Base-by-base conservation (phyloP, 1,284 basidiomycete genomes). In the Heterobasidion occidentale region DNA sequence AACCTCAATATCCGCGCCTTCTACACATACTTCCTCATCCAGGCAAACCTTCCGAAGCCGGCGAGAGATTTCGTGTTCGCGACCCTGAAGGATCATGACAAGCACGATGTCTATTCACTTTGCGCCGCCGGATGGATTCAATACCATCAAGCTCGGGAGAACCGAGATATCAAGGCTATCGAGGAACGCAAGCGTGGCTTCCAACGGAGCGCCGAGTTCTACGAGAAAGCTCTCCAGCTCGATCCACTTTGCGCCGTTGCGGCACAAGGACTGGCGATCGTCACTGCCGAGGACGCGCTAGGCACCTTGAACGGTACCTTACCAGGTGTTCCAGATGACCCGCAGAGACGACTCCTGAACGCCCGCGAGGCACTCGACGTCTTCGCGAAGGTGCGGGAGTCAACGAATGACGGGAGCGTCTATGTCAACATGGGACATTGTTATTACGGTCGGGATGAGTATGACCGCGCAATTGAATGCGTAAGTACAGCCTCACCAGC, bases 381-480 rank as follows among this genome's bases (percentile, higher is more conserved):
- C 27, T 91, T 98, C 63, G 86, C 85, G 7, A 93, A 94, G 69
- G 88, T 97, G 55, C 79, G 91, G 58, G 94, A 97, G 72, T 88
- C 86, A 3, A 71, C 93, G 53, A 81, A 84, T 57, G 90, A 94
- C 59, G 90, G 90, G 1, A 89, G 89, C 61, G 93, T 96, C 8
- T 94, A 94, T 65, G 77, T 92, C 64, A 98, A 98, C 67, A 94
- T 97, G 76, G 95, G 94, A 0, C 95, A 97, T 66, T 96, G 93
- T 64, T 90, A 94, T 69, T 95, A 92, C 67, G 79, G 84, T 34
- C 79, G 91, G 53, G 94, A 96, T 57, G 94, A 98, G 68, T 95
- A 88, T 68, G 94, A 98, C 63, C 80, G 90, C 56, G 94, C 95
- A 1, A 94, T 97, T 60, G 94, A 98, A 70, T 90, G 89, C 65